Evolutionary conservation across 352 stramenopile genomes (phyloP), one percentile per base, ranked within the genome.

Genomic region (Pythium dissotocum): DNA sequence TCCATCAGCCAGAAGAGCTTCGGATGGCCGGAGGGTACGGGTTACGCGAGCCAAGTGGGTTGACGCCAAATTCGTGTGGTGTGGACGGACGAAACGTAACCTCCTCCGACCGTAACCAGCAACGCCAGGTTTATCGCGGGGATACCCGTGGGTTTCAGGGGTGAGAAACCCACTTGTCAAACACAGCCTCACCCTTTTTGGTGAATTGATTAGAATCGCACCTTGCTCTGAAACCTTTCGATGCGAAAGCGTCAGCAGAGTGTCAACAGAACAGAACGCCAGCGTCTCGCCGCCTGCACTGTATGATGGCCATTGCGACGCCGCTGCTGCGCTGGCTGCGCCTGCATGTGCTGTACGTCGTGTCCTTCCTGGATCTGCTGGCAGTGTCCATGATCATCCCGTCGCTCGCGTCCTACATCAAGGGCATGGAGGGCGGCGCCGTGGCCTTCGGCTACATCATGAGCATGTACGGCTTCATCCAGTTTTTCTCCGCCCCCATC

Each of bases 381-480:
- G 85, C 78, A 24, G 84, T 94, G 21, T 94, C 87, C 51, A 88
- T 94, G 83, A 92, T 94, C 69, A 87, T 94, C 65, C 87, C 87
- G 18, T 93, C 87, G 46, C 78, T 94, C 24, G 69, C 84, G 30
- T 86, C 87, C 52, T 91, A 91, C 69, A 71, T 93, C 63, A 93
- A 91, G 73, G 75, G 80, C 24, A 86, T 94, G 77, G 82, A 92
- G 56, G 87, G 82, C 42, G 83, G 78, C 55, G 82, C 84, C 48
- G 40, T 94, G 21, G 63, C 76, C 33, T 90, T 94, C 58, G 87
- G 87, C 16, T 79, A 82, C 59, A 85, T 94, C 75, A 91, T 92
- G 78, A 92, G 83, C 49, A 76, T 94, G 71, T 94, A 94, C 75
- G 87, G 87, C 53, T 85, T 90, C 71, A 87, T 94, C 66, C 87